A percentile compares a stretch with the other conserved stretches of the same genome.
Evolutionary conservation across 306 rosid genomes (phyloP).

Genomic region (Morella rubra): DNA sequence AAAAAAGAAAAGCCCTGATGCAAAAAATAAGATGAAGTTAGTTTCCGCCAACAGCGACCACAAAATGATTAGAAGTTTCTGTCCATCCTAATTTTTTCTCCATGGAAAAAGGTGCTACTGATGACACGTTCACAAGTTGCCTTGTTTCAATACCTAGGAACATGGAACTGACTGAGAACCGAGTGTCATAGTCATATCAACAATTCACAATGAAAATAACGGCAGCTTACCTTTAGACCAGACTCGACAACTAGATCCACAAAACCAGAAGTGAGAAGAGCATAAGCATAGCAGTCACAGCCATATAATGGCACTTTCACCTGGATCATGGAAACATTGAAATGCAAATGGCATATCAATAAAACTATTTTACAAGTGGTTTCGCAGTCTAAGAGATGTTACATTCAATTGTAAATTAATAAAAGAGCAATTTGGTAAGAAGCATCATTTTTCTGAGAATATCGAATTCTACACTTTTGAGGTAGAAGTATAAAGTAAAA

Average conservation of each 20-base stretch:
- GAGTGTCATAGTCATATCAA: not conserved
- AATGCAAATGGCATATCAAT: constrained; percentile 4
- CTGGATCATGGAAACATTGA: constrained; percentile 33
- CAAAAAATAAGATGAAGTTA: not conserved
- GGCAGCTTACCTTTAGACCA: constrained; percentile 70
- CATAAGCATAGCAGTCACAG: constrained; percentile 98
- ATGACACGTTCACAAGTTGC: not conserved
- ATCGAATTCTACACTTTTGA: not conserved
- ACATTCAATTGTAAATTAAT: not conserved
- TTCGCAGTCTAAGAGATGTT: not conserved
- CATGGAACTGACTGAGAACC: too few species aligned
- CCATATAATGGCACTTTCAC: constrained; percentile 91
- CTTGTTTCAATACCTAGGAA: not conserved
- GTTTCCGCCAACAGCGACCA: not conserved
- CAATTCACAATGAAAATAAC: constrained; percentile 4
- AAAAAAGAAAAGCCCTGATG: not conserved
- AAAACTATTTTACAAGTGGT: not conserved
- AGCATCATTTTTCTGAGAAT: not conserved
- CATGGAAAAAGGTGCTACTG: not conserved
- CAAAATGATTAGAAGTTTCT: not conserved
- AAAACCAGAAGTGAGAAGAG: constrained; percentile 85
- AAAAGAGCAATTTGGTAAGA: constrained; percentile 1
- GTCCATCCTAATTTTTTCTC: not conserved
- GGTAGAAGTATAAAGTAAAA: not conserved
- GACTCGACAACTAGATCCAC: constrained; percentile 95